These are phyloP conservation scores for Globisporangium camurandrum DNA, from an alignment of 352 stramenopile genomes.

Conservation along the genomic window DNA sequence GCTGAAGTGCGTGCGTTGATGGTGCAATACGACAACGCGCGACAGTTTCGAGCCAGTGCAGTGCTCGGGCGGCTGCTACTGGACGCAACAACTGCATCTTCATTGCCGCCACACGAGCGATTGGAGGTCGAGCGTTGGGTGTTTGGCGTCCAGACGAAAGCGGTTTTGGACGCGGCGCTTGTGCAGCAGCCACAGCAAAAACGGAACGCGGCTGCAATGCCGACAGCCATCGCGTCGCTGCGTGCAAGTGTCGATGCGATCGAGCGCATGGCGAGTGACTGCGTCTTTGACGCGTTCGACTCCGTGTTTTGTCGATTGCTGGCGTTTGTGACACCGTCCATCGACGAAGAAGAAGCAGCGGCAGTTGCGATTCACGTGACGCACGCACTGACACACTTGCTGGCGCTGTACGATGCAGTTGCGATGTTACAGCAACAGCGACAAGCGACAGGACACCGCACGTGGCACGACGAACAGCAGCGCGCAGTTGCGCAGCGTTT, in stretches of 20 bases:
- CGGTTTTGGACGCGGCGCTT: slow-evolving; percentile 20
- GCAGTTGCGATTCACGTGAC: slow-evolving; percentile 13
- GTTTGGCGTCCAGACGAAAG: slow-evolving; percentile 55
- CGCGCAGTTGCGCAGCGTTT: slow-evolving; percentile 27
- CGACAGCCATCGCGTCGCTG: not conserved
- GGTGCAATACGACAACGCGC: slow-evolving; percentile 15
- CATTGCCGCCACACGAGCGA: slow-evolving; percentile 13
- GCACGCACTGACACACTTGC: slow-evolving; percentile 30
- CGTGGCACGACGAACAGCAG: slow-evolving; percentile 37
- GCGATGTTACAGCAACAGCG: not conserved
- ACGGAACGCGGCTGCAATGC: not conserved
- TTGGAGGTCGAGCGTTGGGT: slow-evolving; percentile 3
- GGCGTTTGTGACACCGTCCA: not conserved
- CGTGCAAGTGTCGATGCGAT: slow-evolving; percentile 9
- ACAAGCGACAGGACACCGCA: not conserved
- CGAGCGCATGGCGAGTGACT: slow-evolving; percentile 12
- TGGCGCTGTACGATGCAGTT: slow-evolving; percentile 17
- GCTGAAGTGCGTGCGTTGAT: slow-evolving; percentile 20
- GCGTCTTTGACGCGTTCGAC: slow-evolving; percentile 23
- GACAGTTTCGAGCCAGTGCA: slow-evolving; percentile 32
- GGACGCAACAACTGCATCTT: not conserved
- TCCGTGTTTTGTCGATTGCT: slow-evolving; percentile 6
- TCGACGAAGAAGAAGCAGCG: no score
- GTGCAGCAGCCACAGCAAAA: slow-evolving; percentile 4
- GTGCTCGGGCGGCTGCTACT: slow-evolving; percentile 21